A percentile compares a stretch with the other conserved stretches of the same genome.
Evolutionary conservation across 306 rosid genomes (phyloP).

Genomic region (Begonia fuchsioides): DNA sequence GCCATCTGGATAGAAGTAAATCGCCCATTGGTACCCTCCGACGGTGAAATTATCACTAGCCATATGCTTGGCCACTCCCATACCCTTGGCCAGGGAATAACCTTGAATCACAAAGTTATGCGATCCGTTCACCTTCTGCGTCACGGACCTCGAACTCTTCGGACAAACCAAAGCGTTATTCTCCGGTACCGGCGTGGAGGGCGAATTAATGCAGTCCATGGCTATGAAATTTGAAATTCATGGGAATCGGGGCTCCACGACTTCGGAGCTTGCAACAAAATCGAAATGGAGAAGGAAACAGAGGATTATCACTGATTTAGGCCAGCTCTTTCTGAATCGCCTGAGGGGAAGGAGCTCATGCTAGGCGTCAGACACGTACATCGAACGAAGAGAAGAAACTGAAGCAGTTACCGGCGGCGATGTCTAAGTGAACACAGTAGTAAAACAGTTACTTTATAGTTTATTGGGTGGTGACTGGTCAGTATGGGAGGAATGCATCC

Average conservation of each 20-base stretch:
- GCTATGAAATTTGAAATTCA: constrained; percentile 5
- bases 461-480: too few species aligned
- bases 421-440: too few species aligned
- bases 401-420: too few species aligned
- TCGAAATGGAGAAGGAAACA: too few species aligned
- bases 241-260: background rate
- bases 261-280: too few species aligned
- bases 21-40: constrained; percentile 92
- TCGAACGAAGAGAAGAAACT: too few species aligned
- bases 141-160: constrained; percentile 50
- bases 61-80: constrained; percentile 76
- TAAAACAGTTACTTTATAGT: too few species aligned
- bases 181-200: constrained; percentile 1
- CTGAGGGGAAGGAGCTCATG: too few species aligned
- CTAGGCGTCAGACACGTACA: too few species aligned
- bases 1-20: constrained; percentile 86
- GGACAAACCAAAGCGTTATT: constrained; percentile 6
- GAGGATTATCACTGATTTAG: too few species aligned
- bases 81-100: constrained; percentile 77
- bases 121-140: constrained; percentile 72
- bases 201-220: constrained; percentile 3
- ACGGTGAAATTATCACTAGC: constrained; percentile 67
- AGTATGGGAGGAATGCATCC: too few species aligned
- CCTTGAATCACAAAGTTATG: constrained; percentile 73
- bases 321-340: too few species aligned